A percentile compares a stretch with the other conserved stretches of the same genome.
phyloP scores from a whole-genome alignment of 2,329 filamentous ascomycete genomes.

The Aspergillus aculeatus region DNA sequence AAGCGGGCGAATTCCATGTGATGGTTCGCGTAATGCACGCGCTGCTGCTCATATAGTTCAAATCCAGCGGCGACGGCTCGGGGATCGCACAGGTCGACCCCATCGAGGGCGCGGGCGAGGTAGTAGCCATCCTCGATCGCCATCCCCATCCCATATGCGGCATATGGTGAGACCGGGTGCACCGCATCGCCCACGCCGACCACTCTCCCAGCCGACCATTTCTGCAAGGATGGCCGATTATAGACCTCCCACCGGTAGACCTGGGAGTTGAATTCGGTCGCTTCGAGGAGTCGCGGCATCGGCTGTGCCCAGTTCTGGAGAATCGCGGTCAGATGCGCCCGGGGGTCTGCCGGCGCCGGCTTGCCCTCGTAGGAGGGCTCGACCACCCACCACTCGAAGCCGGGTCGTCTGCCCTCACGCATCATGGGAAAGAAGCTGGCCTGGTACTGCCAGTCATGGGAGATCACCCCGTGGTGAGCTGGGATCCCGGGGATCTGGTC shows the following conservation, averaged over 20 bases:
- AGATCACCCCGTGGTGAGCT: slow-evolving; percentile 14
- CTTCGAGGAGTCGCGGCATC: background rate
- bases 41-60: background rate
- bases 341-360: slow-evolving; percentile 17
- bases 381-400: slow-evolving; percentile 25
- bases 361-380: slow-evolving; percentile 20
- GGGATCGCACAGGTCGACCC: slow-evolving; percentile 1
- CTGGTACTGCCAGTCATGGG: slow-evolving; percentile 19
- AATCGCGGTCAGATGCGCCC: background rate
- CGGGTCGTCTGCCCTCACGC: slow-evolving; percentile 18
- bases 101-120: background rate
- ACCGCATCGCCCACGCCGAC: slow-evolving; percentile 2
- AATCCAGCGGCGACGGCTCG: slow-evolving; percentile 2
- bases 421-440: slow-evolving; percentile 24
- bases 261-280: slow-evolving; percentile 1
- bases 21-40: slow-evolving; percentile 7
- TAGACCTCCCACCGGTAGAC: slow-evolving; percentile 8
- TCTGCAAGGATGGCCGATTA: slow-evolving; percentile 6
- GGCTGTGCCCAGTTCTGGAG: slow-evolving; percentile 6
- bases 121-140: slow-evolving; percentile 8
- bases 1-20: slow-evolving; percentile 7
- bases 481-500: slow-evolving; percentile 18
- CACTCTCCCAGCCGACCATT: slow-evolving; percentile 1
- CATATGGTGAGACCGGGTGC: slow-evolving; percentile 7
- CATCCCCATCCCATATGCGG: slow-evolving; percentile 10